A percentile compares a stretch with the other conserved stretches of the same genome.
Evolutionary conservation across 345 rosid species (phyloP).

Genomic region (Citrus sinensis): DVS_A1.0 CM039163.1:44159001-44159500

Average conservation of each 20-base stretch:
- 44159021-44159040: not conserved
- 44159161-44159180: slow-evolving; percentile 24
- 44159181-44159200: slow-evolving; percentile 44
- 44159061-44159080: not conserved
- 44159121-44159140: slow-evolving; percentile 51
- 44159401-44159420: slow-evolving; percentile 9
- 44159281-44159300: slow-evolving; percentile 58
- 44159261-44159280: slow-evolving; percentile 33
- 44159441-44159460: slow-evolving; percentile 36
- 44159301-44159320: slow-evolving; percentile 77
- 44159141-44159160: slow-evolving; percentile 24
- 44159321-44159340: slow-evolving; percentile 79
- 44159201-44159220: slow-evolving; percentile 44
- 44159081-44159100: not conserved
- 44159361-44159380: slow-evolving; percentile 47
- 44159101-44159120: not conserved
- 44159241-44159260: slow-evolving; percentile 13
- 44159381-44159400: slow-evolving; percentile 14
- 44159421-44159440: slow-evolving; percentile 34
- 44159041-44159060: not conserved
- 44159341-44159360: slow-evolving; percentile 72
- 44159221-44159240: slow-evolving; percentile 33
- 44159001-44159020: not conserved
- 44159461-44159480: slow-evolving; percentile 30
- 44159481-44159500: slow-evolving; percentile 26